These are phyloP conservation scores for Arabidopsis suecica DNA, from an alignment of 345 rosid species.

Conservation along the genomic window DNA sequence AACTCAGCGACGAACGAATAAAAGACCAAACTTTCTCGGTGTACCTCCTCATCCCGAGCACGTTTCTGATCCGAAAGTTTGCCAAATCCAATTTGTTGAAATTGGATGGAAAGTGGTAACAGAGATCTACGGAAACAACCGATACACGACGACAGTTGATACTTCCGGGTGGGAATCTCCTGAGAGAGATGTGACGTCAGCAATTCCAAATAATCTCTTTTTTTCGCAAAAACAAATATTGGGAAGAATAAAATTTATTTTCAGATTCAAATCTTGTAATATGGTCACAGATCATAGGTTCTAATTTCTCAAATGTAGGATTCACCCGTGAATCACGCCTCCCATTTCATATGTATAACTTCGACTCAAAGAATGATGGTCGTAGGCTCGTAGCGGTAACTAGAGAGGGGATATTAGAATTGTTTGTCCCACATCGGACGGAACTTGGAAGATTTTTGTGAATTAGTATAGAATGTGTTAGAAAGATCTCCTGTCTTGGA, in stretches of 20 bases:
- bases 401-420: background rate
- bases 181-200: background rate
- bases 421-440: background rate
- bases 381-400: background rate
- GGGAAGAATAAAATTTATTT: too few species aligned
- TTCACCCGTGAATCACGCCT: too few species aligned
- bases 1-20: constrained; percentile 7
- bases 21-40: constrained; percentile 8
- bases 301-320: background rate
- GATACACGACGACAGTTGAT: background rate
- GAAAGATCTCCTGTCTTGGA: background rate
- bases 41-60: constrained; percentile 15
- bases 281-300: background rate
- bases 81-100: background rate
- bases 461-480: too few species aligned
- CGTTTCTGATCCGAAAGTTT: constrained; percentile 15
- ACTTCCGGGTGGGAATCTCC: background rate
- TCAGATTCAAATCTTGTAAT: too few species aligned
- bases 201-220: background rate
- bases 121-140: background rate
- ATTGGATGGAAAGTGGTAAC: background rate
- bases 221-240: too few species aligned
- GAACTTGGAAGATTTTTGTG: too few species aligned
- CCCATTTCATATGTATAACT: too few species aligned
- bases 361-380: background rate